Percentiles rank a stretch among this genome's conserved stretches.
Conservation (phyloP, 495 filamentous ascomycete genomes). For the Podospora appendiculata region DNA sequence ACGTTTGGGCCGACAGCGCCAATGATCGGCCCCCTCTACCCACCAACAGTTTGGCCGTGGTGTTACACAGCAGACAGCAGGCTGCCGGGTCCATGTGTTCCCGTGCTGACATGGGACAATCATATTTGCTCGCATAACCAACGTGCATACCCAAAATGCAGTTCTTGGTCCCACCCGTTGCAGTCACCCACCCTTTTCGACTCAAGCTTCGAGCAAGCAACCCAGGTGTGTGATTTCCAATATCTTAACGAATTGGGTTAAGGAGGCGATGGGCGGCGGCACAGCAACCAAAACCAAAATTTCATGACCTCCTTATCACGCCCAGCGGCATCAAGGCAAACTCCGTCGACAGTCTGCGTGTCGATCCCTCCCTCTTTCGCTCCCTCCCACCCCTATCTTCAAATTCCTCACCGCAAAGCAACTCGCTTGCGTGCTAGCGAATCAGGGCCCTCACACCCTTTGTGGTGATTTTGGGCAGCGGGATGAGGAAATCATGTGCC, state of each 20-base stretch:
- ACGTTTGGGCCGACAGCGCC: not conserved
- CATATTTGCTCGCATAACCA: not conserved
- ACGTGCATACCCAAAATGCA: not conserved
- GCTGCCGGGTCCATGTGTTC: not conserved
- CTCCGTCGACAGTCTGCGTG: not conserved
- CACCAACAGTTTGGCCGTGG: not conserved
- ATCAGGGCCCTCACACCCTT: slow-evolving; percentile 26
- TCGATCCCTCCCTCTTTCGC: too few relatives aligned
- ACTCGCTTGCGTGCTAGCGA: not conserved
- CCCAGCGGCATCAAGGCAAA: not conserved
- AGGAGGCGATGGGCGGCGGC: not conserved
- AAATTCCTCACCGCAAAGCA: too few relatives aligned
- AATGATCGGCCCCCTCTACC: not conserved
- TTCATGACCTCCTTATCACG: not conserved
- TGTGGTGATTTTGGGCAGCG: slow-evolving; percentile 19
- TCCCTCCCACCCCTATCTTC: too few relatives aligned
- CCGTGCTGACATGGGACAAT: not conserved
- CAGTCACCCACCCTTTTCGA: not conserved
- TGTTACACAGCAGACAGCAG: not conserved
- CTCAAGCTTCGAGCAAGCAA: not conserved
- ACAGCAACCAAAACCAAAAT: not conserved
- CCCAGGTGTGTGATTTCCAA: not conserved
- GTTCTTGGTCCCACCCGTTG: too few relatives aligned
- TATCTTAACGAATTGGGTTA: not conserved
- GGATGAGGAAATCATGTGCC: slow-evolving; percentile 17